Evolutionary conservation across 192 early-diverging fungal genomes (phyloP), one percentile per base, ranked within the genome.

Genomic region (Helicostylum pulchrum): DNA sequence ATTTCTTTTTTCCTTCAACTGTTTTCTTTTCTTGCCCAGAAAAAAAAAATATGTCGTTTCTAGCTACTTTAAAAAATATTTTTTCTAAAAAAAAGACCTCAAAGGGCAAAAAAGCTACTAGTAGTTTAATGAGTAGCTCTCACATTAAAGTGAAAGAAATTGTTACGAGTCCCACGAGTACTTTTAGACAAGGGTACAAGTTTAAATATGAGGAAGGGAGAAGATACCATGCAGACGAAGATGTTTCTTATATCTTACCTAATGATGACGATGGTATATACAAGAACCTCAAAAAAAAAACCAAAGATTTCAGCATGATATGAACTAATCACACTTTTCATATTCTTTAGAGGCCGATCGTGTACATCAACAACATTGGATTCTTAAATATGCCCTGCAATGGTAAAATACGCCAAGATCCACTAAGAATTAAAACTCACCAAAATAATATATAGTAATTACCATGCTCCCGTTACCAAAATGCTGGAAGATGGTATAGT

Each of bases 231-330:
- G 73, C 78, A 55, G 70, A 65, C 2, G 58, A 72, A 12, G 70
- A 65, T 23, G 64, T 68, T 6, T 21, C 66, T 43, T 83, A 83
- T 66, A n/a, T 76, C 15, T 60, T 83, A 10, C 81, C 81, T 0
- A 80, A 80, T 54, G 81, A 83, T 39, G 78, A 80, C 63, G 70
- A 71, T 65, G 80, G 68, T 70, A 70, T 23, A 44, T 5, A 19
- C n/a, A 52, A 23, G 4, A 47, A 15, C 14, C 32, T 1, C 11
- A 47, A 26, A 47, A 14, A 60, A 31, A 36, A 15, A 5, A 30
- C 6, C 7, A 20, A 26, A 12, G 1, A 14, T 14, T 36, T 56
- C 9, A 14, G 34, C 8, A 5, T 52, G 8, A 12, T 21, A 7
- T 39, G 2, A 44, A 6, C 12, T 10, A 58, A 19, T 52, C 21